Evolutionary conservation across 768 basidiomycete genomes (phyloP).

Genomic region (Pisolithus marmoratus): DNA sequence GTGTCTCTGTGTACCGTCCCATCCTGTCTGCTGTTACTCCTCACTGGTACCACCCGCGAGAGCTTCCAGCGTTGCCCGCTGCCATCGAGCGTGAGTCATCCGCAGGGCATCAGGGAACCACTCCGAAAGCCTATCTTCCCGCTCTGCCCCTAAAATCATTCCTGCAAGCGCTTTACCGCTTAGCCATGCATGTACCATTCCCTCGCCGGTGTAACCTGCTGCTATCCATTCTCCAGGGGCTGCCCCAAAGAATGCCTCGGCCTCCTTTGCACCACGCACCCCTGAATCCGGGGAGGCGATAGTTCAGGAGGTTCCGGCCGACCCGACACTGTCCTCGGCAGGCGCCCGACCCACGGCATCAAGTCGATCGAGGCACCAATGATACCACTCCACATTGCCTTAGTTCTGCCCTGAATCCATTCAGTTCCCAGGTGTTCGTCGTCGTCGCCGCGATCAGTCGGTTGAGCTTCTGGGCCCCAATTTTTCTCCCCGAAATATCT

Average conservation of each 20-base stretch:
- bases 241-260: constrained; percentile 12
- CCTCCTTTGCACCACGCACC: background rate
- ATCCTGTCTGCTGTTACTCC: no score
- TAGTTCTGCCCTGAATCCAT: constrained; percentile 44
- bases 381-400: constrained; percentile 59
- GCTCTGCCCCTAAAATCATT: constrained; percentile 47
- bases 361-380: constrained; percentile 57
- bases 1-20: no score
- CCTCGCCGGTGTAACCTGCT: constrained; percentile 68
- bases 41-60: no score
- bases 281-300: background rate
- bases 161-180: constrained; percentile 53
- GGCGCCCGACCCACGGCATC: constrained; percentile 67
- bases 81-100: constrained; percentile 46
- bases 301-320: constrained; percentile 22
- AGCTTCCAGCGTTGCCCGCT: constrained; percentile 47
- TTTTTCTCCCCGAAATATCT: constrained; percentile 45
- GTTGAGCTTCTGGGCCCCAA: constrained; percentile 35
- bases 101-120: constrained; percentile 50
- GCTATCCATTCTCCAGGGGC: constrained; percentile 65
- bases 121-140: constrained; percentile 20
- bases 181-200: constrained; percentile 70
- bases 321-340: constrained; percentile 44
- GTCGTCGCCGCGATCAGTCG: background rate
- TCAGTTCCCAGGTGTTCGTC: constrained; percentile 1